A percentile compares a stretch with the other conserved stretches of the same genome.
Conservation (phyloP, 169 alveolate species). For the Plasmodium gallinaceum region DNA sequence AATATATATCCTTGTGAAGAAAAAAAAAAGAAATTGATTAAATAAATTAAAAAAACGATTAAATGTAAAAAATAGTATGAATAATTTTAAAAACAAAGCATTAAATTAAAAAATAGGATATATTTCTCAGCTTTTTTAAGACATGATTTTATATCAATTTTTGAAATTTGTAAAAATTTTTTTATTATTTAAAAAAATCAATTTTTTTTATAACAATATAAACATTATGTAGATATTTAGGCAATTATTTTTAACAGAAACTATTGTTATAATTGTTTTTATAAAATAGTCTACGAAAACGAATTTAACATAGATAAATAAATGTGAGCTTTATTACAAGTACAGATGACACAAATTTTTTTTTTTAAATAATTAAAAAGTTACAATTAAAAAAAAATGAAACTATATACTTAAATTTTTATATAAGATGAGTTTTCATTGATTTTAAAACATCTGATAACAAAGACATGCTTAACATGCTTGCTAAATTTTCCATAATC, state of each 20-base stretch:
- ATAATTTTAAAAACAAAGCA: background rate
- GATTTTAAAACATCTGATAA: constrained; percentile 57
- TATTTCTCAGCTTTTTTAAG: background rate
- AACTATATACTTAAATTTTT: background rate
- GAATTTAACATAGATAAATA: background rate
- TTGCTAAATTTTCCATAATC: constrained; percentile 61
- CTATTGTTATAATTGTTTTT: constrained; percentile 18
- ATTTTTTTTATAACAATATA: background rate
- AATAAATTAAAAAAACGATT: background rate
- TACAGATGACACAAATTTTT: constrained; percentile 10
- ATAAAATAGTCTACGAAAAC: background rate
- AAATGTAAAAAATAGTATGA: background rate
- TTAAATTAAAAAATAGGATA: background rate
- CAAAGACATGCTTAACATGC: constrained; percentile 59
- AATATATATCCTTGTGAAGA: background rate
- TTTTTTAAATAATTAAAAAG: constrained; percentile 8
- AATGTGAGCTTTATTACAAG: constrained; percentile 7
- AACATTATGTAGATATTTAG: background rate
- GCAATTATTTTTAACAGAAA: background rate
- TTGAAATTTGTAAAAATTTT: background rate
- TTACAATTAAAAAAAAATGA: background rate
- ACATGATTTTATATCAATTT: background rate
- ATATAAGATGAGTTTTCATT: constrained; percentile 70
- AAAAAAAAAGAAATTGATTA: background rate
- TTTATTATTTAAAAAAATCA: background rate